Conservation (phyloP, 164 flowering plant genomes). For the Magnolia kwangsiensis region DNA sequence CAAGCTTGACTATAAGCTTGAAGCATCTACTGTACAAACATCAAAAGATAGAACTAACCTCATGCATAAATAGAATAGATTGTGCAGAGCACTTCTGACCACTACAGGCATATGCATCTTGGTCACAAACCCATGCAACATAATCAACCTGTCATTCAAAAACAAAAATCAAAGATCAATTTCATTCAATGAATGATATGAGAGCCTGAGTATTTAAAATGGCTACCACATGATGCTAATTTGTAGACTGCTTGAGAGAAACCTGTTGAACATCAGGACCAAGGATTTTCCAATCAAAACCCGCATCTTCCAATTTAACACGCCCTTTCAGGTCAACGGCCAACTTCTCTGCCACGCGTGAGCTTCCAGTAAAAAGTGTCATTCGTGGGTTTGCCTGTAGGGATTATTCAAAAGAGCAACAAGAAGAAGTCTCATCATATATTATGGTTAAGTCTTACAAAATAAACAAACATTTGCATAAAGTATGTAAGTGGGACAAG, state of each 20-base stretch:
- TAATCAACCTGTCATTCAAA: slow-evolving; percentile 71
- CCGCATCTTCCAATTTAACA: slow-evolving; percentile 94
- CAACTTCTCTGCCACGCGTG: slow-evolving; percentile 92
- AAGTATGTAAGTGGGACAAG: no score
- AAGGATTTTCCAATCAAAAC: slow-evolving; percentile 96
- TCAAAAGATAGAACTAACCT: slow-evolving; percentile 42
- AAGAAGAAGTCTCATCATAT: no score
- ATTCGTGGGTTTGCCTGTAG: slow-evolving; percentile 82
- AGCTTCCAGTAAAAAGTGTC: slow-evolving; percentile 98
- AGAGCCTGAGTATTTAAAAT: slow-evolving; percentile 6
- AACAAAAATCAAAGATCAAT: background rate
- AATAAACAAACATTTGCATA: no score
- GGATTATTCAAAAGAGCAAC: background rate
- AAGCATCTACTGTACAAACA: background rate
- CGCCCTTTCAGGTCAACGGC: slow-evolving; percentile 87
- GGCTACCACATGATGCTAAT: background rate
- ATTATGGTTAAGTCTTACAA: no score
- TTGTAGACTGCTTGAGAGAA: background rate
- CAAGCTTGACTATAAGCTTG: background rate
- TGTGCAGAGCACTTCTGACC: slow-evolving; percentile 99
- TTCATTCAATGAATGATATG: slow-evolving; percentile 6
- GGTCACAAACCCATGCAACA: slow-evolving; percentile 98
- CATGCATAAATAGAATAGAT: slow-evolving; percentile 92
- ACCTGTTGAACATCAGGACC: slow-evolving; percentile 99
- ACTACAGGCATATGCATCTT: slow-evolving; percentile 99